phyloP scores from a whole-genome alignment of 495 filamentous ascomycete genomes.

The Evansstolkia leycettana region DNA sequence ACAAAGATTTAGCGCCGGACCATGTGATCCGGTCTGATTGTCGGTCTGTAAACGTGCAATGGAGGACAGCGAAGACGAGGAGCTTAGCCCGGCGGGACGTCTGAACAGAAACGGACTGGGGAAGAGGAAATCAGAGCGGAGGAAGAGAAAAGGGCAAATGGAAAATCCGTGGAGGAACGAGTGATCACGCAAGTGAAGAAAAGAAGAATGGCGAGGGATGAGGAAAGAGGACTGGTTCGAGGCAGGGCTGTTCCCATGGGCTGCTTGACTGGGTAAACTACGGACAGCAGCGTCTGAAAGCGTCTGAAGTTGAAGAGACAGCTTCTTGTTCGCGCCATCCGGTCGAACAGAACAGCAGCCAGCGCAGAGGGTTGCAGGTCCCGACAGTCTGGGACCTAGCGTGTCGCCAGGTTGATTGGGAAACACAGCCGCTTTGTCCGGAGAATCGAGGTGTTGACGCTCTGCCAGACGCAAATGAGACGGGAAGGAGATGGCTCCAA shows the following conservation, averaged over 20 bases:
- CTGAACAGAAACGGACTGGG: not conserved
- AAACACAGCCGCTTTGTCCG: constrained; percentile 14
- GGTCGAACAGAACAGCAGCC: constrained; percentile 5
- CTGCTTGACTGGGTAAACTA: not conserved
- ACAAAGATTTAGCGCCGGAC: not conserved
- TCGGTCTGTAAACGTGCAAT: not conserved
- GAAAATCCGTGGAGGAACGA: too few relatives aligned
- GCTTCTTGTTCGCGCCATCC: constrained; percentile 7
- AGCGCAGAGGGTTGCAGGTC: constrained; percentile 16
- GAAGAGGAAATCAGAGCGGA: not conserved
- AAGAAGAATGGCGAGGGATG: not conserved
- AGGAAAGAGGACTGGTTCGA: not conserved
- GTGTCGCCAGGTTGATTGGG: constrained; percentile 16
- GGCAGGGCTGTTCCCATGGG: not conserved
- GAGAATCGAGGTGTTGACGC: constrained; percentile 1
- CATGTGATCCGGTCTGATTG: not conserved
- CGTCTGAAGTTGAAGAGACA: constrained; percentile 3
- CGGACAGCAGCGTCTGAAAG: constrained; percentile 4
- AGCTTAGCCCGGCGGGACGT: not conserved
- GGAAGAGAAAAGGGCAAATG: not conserved
- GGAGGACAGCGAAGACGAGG: not conserved
- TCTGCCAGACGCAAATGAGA: not conserved
- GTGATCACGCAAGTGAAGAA: too few relatives aligned
- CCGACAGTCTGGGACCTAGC: constrained; percentile 23
- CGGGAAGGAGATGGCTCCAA: not conserved